Base-by-base conservation (phyloP, 163 green algal genomes). In the Coccomyxa subellipsoidea region DNA sequence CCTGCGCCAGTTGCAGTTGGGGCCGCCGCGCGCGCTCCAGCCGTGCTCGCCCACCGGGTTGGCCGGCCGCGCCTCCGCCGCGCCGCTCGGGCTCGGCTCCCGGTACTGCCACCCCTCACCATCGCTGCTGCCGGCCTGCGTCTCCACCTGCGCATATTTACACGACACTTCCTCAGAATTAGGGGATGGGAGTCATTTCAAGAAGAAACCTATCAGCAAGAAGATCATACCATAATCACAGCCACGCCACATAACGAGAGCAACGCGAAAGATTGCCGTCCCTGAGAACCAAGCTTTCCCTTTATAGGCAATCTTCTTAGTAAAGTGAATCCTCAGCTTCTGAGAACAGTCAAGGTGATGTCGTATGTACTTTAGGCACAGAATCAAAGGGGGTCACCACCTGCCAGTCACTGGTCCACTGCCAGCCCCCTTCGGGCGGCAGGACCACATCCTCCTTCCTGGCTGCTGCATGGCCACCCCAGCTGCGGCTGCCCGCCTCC, bases 351-450 rank as follows among this genome's bases (percentile, higher is more conserved):
- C n/a, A n/a, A n/a, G n/a, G n/a, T n/a, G n/a, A n/a, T n/a, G n/a
- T n/a, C n/a, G n/a, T n/a, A n/a, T n/a, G n/a, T n/a, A n/a, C n/a
- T n/a, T n/a, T n/a, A n/a, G n/a, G n/a, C 4, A 59, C 3, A 59
- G 21, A 7, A 18, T 1, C 1, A 8, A 18, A 12, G 69, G 4
- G 76, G 18, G 37, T 4, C 8, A 38, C 23, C 40, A 73, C 77
- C 77, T 47, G 69, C 86, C 86, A 88, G 9, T 82, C 84, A 10
- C 81, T 79, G 3, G 76, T 77, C 91, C 91, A 94, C n/a, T 80
- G 54, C 90, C 90, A 94, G 38, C 89, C 89, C 9, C 81, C 84
- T 27, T 88, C 90, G 12, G 80, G 10, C 12, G 90, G 91, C 54
- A 95, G 82, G 31, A 39, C 69, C 4, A 92, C 81, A 32, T 89